phyloP scores from a whole-genome alignment of 75 land plant species.

The Sequoiadendron giganteum region DNA sequence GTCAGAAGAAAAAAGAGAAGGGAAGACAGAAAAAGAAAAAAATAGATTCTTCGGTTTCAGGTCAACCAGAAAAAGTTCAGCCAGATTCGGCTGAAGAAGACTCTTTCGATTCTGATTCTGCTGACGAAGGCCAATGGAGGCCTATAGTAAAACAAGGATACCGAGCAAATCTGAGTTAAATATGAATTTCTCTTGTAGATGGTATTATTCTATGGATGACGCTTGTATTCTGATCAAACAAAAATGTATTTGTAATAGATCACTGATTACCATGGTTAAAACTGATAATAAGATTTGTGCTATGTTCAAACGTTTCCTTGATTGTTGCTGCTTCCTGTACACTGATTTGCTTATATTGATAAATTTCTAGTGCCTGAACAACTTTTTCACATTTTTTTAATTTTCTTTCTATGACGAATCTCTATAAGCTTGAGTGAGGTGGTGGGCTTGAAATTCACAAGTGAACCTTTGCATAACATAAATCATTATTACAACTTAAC shows the following conservation, averaged over 20 bases:
- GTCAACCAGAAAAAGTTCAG: slow-evolving; percentile 12
- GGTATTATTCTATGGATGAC: background rate
- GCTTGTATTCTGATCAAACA: background rate
- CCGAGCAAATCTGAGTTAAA: background rate
- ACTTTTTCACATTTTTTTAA: too few species aligned
- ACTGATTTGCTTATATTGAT: background rate
- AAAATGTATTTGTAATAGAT: background rate
- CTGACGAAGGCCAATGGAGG: background rate
- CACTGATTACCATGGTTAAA: background rate
- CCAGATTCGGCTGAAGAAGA: slow-evolving; percentile 31
- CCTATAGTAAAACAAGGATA: background rate
- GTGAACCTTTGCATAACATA: too few species aligned
- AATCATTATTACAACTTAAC: too few species aligned
- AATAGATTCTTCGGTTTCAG: slow-evolving; percentile 15
- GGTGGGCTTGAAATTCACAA: too few species aligned
- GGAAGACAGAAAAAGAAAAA: slow-evolving; percentile 60
- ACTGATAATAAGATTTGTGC: background rate
- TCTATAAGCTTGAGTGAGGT: too few species aligned
- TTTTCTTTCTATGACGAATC: too few species aligned
- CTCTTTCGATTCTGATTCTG: slow-evolving; percentile 15
- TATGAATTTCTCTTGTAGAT: background rate
- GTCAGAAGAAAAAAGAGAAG: slow-evolving; percentile 82
- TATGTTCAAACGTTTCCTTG: background rate
- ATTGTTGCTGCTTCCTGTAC: background rate
- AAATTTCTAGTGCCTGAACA: background rate